Evolutionary conservation across 2,329 filamentous ascomycete species (phyloP).

Genomic region (Microdochium bolleyi): DNA sequence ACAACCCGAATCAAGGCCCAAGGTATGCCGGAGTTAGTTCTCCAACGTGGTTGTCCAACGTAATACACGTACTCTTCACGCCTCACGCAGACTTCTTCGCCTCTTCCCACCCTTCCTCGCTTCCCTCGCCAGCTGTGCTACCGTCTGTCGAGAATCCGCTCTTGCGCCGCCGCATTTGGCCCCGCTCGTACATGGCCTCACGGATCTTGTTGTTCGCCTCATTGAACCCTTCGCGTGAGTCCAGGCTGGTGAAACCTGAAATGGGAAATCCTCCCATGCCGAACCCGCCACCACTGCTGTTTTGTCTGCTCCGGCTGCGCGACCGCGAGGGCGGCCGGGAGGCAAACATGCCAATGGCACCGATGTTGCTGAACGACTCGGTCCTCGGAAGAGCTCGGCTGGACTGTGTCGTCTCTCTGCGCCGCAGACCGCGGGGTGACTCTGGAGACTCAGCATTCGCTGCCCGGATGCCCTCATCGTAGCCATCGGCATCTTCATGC

Average conservation of each 20-base stretch:
- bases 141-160: slow-evolving; percentile 22
- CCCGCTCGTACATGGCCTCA: slow-evolving; percentile 75
- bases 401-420: slow-evolving; percentile 44
- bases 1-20: not conserved
- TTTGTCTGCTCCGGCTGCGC: slow-evolving; percentile 61
- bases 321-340: slow-evolving; percentile 79
- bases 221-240: slow-evolving; percentile 65
- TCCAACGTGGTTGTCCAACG: not conserved
- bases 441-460: slow-evolving; percentile 1
- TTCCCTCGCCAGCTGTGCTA: not conserved
- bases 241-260: slow-evolving; percentile 59
- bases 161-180: slow-evolving; percentile 50
- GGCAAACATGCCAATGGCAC: slow-evolving; percentile 81
- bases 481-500: slow-evolving; percentile 1
- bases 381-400: slow-evolving; percentile 63
- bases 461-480: not conserved
- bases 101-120: slow-evolving; percentile 4
- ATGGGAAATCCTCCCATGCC: slow-evolving; percentile 57
- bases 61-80: not conserved
- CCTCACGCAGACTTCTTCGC: slow-evolving; percentile 8
- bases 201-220: slow-evolving; percentile 79
- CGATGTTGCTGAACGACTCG: slow-evolving; percentile 89
- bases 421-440: slow-evolving; percentile 23
- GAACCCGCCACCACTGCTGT: slow-evolving; percentile 57
- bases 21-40: not conserved